Base-by-base conservation (phyloP, 306 rosid genomes). In the Benincasa hispida region DNA sequence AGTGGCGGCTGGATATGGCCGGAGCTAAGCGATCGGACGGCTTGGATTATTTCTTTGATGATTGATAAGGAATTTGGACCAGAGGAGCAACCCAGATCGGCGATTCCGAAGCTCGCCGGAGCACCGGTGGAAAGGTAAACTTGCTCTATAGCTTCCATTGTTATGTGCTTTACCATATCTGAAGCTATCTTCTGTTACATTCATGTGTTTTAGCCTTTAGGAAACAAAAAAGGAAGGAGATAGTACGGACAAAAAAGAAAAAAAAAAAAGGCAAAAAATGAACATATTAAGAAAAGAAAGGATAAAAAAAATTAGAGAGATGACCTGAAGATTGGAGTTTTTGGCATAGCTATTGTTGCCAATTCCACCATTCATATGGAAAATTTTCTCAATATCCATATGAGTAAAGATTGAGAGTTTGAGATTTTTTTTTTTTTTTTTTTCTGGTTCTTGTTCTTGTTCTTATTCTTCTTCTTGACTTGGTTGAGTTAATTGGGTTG, bases 1-100 rank as follows among this genome's bases (percentile, higher is more conserved):
- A 87, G 80, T 25, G 85, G 73, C 34, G 85, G 85, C 15, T 83
- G 84, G 61, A 62, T 75, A 79, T 77, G 79, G 37, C 83, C 82
- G 30, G 79, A 79, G 82, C 92, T 83, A 45, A 80, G 82, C 24
- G 70, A 42, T 79, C 83, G 86, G 39, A 94, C 85, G 22, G 89
- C 85, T 58, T 82, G 87, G 51, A 92, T 84, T 24, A 94, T 89
- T 10, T 94, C 99, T 85, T 81, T 90, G 91, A 94, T 86, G 32
- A 82, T 82, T 47, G 95, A 87, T 12, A 92, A 58, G 37, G 97
- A 83, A 77, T 94, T 94, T 37, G 96, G 88, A 54, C 99, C 99
- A 3, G 96, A 90, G 47, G 99, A 92, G 68, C 99, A 94, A 0
- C 99, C 99, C 84, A 94, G 80, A 80, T 94, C 99, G 72, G 97